Percentiles rank a stretch among this genome's conserved stretches.
Evolutionary conservation across 441 rosid genomes (phyloP).

Genomic region (Populus hybrid): DNA sequence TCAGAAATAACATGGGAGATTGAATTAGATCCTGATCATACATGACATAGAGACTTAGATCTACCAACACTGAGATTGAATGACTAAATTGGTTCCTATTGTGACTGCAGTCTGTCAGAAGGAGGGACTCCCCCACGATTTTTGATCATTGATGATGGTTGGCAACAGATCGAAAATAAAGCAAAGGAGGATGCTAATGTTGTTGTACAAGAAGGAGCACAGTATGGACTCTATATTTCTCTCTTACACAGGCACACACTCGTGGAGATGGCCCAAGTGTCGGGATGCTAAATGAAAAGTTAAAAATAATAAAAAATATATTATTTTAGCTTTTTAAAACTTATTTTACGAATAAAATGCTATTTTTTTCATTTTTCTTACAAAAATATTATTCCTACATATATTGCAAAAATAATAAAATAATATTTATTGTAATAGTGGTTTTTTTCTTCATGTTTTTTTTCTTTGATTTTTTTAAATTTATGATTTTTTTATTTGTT

Average conservation of each 20-base stretch:
- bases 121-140: conserved; percentile 94
- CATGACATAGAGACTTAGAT: neutral
- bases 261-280: neutral
- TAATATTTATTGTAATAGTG: too few species aligned
- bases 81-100: conserved; percentile 4
- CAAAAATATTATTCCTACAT: too few species aligned
- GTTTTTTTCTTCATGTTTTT: too few species aligned
- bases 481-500: too few species aligned
- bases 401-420: too few species aligned
- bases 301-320: too few species aligned
- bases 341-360: too few species aligned
- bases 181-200: conserved; percentile 49
- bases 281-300: neutral
- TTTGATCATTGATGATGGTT: conserved; percentile 92
- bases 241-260: neutral
- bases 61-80: conserved; percentile 14
- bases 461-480: too few species aligned
- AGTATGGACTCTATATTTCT: conserved; percentile 47
- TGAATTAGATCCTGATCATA: neutral
- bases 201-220: conserved; percentile 89
- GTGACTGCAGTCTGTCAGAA: conserved; percentile 62
- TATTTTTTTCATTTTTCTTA: too few species aligned
- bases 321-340: too few species aligned
- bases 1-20: conserved; percentile 7
- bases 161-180: conserved; percentile 90